phyloP scores from a whole-genome alignment of 805 yeast species.

The Metschnikowia noctiluminum region DNA sequence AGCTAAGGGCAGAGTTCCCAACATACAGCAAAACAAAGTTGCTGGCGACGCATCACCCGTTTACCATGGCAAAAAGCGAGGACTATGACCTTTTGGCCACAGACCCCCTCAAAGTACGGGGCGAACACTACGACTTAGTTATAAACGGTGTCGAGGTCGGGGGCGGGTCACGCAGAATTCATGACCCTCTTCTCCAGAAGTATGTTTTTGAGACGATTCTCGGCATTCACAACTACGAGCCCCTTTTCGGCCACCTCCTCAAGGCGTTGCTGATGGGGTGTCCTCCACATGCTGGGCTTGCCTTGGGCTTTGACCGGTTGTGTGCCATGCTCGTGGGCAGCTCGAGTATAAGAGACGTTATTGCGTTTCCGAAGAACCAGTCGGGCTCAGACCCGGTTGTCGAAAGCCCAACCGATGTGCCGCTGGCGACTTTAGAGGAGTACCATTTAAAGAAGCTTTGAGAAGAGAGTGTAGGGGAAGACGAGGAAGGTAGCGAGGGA shows the following conservation, averaged over 20 bases:
- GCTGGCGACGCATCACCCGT: constrained; percentile 92
- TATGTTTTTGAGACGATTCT: constrained; percentile 67
- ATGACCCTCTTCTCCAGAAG: constrained; percentile 75
- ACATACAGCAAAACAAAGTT: constrained; percentile 45
- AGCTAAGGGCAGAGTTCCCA: constrained; percentile 48
- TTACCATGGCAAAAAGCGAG: constrained; percentile 80
- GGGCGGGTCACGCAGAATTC: constrained; percentile 95
- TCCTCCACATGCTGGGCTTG: constrained; percentile 98
- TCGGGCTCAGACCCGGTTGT: constrained; percentile 88
- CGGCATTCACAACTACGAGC: constrained; percentile 53
- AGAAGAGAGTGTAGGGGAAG: neutral
- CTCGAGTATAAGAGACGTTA: constrained; percentile 81
- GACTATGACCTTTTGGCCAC: constrained; percentile 58
- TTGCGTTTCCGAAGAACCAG: constrained; percentile 93
- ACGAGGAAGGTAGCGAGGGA: too few species aligned
- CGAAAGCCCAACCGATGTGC: constrained; percentile 72
- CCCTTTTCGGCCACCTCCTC: constrained; percentile 80
- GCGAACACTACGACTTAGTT: constrained; percentile 93
- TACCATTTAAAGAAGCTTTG: constrained; percentile 44
- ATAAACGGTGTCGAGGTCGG: constrained; percentile 94
- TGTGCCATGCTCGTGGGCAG: constrained; percentile 86
- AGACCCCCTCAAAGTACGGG: constrained; percentile 64
- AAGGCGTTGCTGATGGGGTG: constrained; percentile 84
- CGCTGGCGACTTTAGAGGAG: constrained; percentile 44
- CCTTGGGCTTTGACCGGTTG: constrained; percentile 90